phyloP scores from a whole-genome alignment of 2,329 filamentous ascomycete genomes.

The Hymenotorrendiella dingleyae region DNA sequence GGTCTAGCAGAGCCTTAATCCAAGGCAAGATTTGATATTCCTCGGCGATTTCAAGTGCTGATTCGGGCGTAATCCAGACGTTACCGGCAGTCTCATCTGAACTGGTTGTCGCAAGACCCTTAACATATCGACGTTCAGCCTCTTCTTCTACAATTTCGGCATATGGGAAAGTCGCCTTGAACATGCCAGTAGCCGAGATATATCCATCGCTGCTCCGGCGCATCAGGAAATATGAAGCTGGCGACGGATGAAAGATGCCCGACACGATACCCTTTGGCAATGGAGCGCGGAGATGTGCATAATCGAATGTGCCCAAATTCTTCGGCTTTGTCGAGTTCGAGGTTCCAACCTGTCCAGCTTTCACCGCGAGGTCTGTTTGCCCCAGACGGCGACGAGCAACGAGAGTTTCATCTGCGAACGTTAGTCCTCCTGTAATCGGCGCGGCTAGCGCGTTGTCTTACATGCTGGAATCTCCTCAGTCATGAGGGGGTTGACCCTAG shows the following conservation, averaged over 20 bases:
- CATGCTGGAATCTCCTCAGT: conserved; percentile 56
- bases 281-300: conserved; percentile 89
- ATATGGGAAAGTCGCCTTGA: conserved; percentile 83
- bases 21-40: conserved; percentile 83
- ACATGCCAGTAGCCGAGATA: conserved; percentile 85
- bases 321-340: conserved; percentile 66
- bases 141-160: conserved; percentile 68
- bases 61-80: conserved; percentile 83
- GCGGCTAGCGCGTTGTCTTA: conserved; percentile 39
- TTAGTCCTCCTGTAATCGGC: conserved; percentile 17
- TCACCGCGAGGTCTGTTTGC: conserved; percentile 83
- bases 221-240: conserved; percentile 96
- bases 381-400: conserved; percentile 81
- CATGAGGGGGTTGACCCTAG: conserved; percentile 60
- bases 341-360: conserved; percentile 66
- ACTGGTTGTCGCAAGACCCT: conserved; percentile 73
- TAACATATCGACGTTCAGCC: conserved; percentile 75
- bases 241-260: conserved; percentile 80
- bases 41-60: conserved; percentile 74
- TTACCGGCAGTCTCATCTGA: conserved; percentile 92
- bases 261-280: conserved; percentile 86
- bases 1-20: conserved; percentile 89
- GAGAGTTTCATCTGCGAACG: conserved; percentile 25
- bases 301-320: conserved; percentile 82
- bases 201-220: conserved; percentile 79